These are phyloP conservation scores for Hypoxylon sp. DNA, from an alignment of 2,329 filamentous ascomycete genomes.

Conservation along the genomic window DNA sequence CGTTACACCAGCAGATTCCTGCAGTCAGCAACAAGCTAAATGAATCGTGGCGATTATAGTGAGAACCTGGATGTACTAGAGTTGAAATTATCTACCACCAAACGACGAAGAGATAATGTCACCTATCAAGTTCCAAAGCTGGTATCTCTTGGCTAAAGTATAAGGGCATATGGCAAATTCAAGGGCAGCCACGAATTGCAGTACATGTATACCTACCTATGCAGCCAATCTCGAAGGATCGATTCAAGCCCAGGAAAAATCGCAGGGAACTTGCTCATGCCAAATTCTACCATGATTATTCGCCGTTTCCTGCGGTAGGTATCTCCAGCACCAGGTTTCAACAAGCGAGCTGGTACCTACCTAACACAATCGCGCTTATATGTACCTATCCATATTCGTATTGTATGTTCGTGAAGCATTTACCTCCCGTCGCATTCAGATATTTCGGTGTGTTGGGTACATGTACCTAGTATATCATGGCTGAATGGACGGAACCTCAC, in stretches of 20 bases:
- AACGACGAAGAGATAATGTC: neutral
- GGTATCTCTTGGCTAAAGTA: neutral
- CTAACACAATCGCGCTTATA: neutral
- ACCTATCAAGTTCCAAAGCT: too few relatives aligned
- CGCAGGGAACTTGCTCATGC: neutral
- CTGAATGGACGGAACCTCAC: too few relatives aligned
- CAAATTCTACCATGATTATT: neutral
- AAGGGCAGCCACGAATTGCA: neutral
- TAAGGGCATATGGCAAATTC: neutral
- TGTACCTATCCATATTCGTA: neutral
- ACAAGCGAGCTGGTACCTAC: neutral
- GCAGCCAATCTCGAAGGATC: neutral
- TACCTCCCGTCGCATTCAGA: neutral
- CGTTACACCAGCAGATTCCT: slow-evolving; percentile 30
- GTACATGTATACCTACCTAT: neutral
- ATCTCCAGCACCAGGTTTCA: neutral
- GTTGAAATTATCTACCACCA: neutral
- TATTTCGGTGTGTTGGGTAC: too few relatives aligned
- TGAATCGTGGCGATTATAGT: slow-evolving; percentile 4
- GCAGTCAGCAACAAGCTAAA: slow-evolving; percentile 1
- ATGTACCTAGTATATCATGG: too few relatives aligned
- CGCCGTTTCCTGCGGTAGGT: neutral
- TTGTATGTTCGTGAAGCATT: neutral
- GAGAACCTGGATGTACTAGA: neutral
- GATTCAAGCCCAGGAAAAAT: neutral